phyloP scores from a whole-genome alignment of 345 rosid genomes.

The Trapa incisa region DNA sequence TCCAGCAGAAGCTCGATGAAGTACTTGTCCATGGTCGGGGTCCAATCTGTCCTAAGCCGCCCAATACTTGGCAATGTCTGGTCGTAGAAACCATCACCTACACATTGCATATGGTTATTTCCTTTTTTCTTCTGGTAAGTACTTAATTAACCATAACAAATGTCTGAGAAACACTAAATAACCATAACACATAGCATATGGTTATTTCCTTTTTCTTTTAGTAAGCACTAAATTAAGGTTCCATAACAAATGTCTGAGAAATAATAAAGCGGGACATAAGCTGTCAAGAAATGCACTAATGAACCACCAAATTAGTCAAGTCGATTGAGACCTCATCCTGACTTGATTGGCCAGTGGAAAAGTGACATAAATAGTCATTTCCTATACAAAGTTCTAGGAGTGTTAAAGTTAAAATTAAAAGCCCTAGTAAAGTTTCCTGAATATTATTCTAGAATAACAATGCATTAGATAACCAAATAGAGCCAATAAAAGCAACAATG shows the following conservation, averaged over 20 bases:
- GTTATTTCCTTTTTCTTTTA: background rate
- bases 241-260: background rate
- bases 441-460: background rate
- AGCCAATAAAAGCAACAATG: background rate
- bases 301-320: background rate
- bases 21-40: constrained; percentile 53
- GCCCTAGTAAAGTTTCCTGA: background rate
- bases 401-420: background rate
- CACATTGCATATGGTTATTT: constrained; percentile 7
- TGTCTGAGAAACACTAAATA: no score
- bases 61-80: constrained; percentile 23
- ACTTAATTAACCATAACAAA: no score
- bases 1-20: constrained; percentile 71
- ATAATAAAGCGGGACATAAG: background rate
- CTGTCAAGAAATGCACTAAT: background rate
- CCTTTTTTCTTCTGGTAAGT: background rate
- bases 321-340: background rate
- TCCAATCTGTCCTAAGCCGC: constrained; percentile 66
- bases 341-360: background rate
- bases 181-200: constrained; percentile 6
- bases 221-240: background rate
- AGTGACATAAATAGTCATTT: background rate
- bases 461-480: no score
- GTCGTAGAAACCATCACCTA: constrained; percentile 39
- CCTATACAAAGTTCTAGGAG: background rate